These are phyloP conservation scores for Gymnopilus junonius DNA, from an alignment of 768 basidiomycete species.

Conservation along the genomic window DNA sequence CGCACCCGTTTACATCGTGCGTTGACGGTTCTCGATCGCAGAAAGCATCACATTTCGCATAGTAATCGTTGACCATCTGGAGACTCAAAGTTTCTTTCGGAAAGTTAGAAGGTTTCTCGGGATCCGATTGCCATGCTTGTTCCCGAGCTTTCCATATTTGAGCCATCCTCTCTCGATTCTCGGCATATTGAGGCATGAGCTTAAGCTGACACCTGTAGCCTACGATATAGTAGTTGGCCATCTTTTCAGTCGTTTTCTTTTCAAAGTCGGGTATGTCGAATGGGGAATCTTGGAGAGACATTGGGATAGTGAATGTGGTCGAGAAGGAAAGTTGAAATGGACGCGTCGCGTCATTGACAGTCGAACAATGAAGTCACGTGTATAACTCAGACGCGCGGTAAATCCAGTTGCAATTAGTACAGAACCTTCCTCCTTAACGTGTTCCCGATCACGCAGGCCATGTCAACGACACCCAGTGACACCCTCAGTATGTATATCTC, in stretches of 20 bases:
- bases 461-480: too few relatives aligned
- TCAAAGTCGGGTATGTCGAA: background rate
- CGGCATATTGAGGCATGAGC: background rate
- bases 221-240: background rate
- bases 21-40: background rate
- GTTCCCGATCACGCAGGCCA: too few relatives aligned
- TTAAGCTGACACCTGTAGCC: background rate
- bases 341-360: too few relatives aligned
- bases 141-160: background rate
- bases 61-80: background rate
- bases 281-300: background rate
- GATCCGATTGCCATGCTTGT: background rate
- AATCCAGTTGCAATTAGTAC: too few relatives aligned
- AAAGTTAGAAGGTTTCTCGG: background rate
- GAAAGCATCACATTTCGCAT: background rate
- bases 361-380: too few relatives aligned
- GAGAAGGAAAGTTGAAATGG: too few relatives aligned
- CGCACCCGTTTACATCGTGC: background rate
- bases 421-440: too few relatives aligned
- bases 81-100: background rate
- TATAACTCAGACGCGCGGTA: too few relatives aligned
- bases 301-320: background rate
- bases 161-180: too few relatives aligned
- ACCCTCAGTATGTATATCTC: too few relatives aligned
- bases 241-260: background rate